Percentiles rank a stretch among this genome's conserved stretches.
phyloP scores from a whole-genome alignment of 1,139 yeast genomes.

The Kluyveromyces marxianus region DNA sequence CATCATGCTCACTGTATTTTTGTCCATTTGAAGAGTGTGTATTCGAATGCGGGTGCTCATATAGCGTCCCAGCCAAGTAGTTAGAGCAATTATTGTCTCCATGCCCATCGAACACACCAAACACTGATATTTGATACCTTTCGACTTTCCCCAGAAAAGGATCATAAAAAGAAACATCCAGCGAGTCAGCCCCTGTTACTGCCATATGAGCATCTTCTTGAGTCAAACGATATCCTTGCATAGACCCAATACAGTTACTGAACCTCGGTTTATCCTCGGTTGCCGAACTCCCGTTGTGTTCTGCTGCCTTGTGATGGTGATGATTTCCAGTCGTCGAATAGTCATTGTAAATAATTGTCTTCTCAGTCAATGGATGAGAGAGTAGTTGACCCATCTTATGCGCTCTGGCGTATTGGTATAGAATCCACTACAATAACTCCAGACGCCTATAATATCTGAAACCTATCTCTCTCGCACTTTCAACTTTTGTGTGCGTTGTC shows the following conservation, averaged over 20 bases:
- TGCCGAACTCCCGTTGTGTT: neutral
- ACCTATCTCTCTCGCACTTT: neutral
- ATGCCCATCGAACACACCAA: constrained; percentile 77
- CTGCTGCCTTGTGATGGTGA: neutral
- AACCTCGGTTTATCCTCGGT: constrained; percentile 17
- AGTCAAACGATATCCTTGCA: constrained; percentile 71
- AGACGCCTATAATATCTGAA: too few species aligned
- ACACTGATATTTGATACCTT: constrained; percentile 42
- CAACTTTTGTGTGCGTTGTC: neutral
- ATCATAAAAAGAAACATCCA: constrained; percentile 26
- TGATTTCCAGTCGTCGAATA: constrained; percentile 18
- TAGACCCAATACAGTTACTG: constrained; percentile 60
- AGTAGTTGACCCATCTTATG: constrained; percentile 60
- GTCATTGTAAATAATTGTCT: constrained; percentile 42
- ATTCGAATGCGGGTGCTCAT: constrained; percentile 33
- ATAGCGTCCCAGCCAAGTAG: constrained; percentile 35
- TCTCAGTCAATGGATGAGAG: constrained; percentile 71
- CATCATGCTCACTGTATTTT: constrained; percentile 10
- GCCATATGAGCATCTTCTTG: constrained; percentile 71
- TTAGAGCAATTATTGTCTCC: constrained; percentile 62
- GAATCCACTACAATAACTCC: too few species aligned
- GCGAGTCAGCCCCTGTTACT: constrained; percentile 24
- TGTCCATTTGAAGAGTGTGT: neutral
- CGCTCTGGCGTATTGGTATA: neutral
- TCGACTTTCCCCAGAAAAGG: constrained; percentile 23